Percentiles rank a stretch among this genome's conserved stretches.
Evolutionary conservation across 164 flowering plant genomes (phyloP).

Genomic region (Litsea cubeba): DNA sequence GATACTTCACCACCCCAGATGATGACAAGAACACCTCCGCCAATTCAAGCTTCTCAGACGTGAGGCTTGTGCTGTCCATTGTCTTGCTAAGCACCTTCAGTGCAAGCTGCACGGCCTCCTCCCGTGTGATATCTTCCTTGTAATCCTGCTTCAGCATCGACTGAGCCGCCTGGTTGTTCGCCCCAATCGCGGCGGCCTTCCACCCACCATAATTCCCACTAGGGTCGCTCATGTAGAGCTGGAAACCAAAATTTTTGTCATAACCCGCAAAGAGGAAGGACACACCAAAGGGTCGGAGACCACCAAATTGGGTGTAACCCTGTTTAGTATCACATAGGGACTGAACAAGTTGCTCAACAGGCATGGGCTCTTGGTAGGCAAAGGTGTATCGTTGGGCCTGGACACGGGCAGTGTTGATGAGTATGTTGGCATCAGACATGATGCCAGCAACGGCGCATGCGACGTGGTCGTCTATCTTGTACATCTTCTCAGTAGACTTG

Average conservation of each 20-base stretch:
- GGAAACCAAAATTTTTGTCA: conserved; percentile 18
- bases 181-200: conserved; percentile 23
- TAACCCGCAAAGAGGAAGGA: conserved; percentile 21
- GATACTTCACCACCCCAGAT: conserved; percentile 17
- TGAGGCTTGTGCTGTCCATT: conserved; percentile 22
- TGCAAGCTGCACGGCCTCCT: conserved; percentile 21
- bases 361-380: conserved; percentile 18
- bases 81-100: conserved; percentile 21
- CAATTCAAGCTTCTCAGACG: conserved; percentile 17
- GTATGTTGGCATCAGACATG: conserved; percentile 24
- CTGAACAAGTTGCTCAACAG: conserved; percentile 21
- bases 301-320: conserved; percentile 23
- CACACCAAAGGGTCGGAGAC: conserved; percentile 23
- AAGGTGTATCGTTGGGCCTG: conserved; percentile 19
- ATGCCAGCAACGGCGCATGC: conserved; percentile 24
- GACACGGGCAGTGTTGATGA: conserved; percentile 20
- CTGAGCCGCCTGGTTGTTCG: conserved; percentile 18
- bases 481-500: conserved; percentile 19
- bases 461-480: conserved; percentile 20
- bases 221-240: conserved; percentile 21
- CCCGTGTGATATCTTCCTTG: conserved; percentile 20
- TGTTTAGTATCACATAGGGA: conserved; percentile 20
- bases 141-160: conserved; percentile 25
- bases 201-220: conserved; percentile 20
- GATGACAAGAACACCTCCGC: conserved; percentile 16